Evolutionary conservation across 805 yeast species (phyloP).

Genomic region (Wilhelminamyces savonicus): DNA sequence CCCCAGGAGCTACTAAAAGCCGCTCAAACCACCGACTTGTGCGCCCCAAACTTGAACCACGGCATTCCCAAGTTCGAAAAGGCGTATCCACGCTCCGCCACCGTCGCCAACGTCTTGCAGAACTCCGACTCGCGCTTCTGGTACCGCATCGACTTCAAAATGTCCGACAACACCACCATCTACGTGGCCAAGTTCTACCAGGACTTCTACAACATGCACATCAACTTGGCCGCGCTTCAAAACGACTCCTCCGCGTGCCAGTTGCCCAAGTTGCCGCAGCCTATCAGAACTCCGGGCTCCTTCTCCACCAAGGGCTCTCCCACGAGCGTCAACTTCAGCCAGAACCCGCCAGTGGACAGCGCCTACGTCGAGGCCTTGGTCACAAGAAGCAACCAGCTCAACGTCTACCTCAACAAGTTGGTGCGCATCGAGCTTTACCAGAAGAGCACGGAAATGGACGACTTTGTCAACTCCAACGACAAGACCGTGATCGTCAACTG

Average conservation of each 20-base stretch:
- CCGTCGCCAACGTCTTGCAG: conserved; percentile 22
- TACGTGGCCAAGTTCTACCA: conserved; percentile 27
- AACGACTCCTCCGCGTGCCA: no score
- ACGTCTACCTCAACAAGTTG: conserved; percentile 17
- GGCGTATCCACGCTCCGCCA: conserved; percentile 7
- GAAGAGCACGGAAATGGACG: conserved; percentile 2
- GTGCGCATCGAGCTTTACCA: conserved; percentile 5
- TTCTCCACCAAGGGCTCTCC: no score
- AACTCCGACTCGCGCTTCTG: conserved; percentile 17
- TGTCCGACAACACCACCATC: conserved; percentile 11
- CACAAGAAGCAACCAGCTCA: conserved; percentile 17
- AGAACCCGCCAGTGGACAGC: conserved; percentile 1
- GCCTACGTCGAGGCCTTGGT: conserved; percentile 10
- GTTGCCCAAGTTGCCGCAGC: conserved; percentile 28
- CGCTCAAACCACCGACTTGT: no score
- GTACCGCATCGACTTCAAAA: conserved; percentile 26
- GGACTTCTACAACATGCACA: conserved; percentile 31
- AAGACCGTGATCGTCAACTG: background rate
- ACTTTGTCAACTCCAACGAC: conserved; percentile 6
- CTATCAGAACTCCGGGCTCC: conserved; percentile 10
- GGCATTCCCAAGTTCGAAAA: background rate
- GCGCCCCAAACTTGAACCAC: background rate
- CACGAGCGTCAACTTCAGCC: background rate
- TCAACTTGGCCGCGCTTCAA: conserved; percentile 4
- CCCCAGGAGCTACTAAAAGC: no score